These are phyloP conservation scores for Saccharomycopsis selenospora DNA, from an alignment of 805 yeast species.

Conservation along the genomic window DNA sequence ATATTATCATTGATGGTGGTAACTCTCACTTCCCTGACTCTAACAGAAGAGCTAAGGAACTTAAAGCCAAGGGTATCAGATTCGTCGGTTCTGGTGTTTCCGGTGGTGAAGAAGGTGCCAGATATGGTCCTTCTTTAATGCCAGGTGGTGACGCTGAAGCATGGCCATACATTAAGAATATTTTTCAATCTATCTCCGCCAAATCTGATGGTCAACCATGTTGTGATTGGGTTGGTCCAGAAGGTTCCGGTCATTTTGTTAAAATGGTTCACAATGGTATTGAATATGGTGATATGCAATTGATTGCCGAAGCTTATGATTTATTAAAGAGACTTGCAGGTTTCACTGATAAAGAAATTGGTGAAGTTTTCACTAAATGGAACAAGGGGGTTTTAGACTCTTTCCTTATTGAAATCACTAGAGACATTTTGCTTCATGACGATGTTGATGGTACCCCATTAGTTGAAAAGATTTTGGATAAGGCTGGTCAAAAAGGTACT, in stretches of 20 bases:
- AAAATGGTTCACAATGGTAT: constrained; percentile 99
- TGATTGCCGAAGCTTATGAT: constrained; percentile 97
- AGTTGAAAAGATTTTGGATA: constrained; percentile 92
- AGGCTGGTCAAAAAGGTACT: constrained; percentile 99
- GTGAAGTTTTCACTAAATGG: constrained; percentile 88
- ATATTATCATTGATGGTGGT: constrained; percentile 99
- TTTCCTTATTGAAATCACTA: constrained; percentile 92
- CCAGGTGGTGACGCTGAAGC: constrained; percentile 99
- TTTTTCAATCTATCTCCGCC: constrained; percentile 94
- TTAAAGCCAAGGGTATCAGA: constrained; percentile 76
- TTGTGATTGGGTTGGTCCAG: constrained; percentile 99
- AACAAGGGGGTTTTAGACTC: constrained; percentile 97
- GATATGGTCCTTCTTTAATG: constrained; percentile 98
- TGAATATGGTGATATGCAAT: constrained; percentile 99
- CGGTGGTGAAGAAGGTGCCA: constrained; percentile 99
- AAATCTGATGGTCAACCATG: constrained; percentile 98
- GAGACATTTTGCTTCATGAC: constrained; percentile 84
- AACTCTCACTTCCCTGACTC: constrained; percentile 99
- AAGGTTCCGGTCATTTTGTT: constrained; percentile 98
- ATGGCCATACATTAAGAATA: constrained; percentile 96
- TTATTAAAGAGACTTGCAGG: constrained; percentile 91
- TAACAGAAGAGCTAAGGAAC: constrained; percentile 91
- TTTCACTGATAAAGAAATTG: constrained; percentile 83
- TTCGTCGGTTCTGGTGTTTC: constrained; percentile 99
- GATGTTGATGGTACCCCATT: constrained; percentile 89